Evolutionary conservation across 768 basidiomycete species (phyloP).

Genomic region (Pisolithus sp.): DNA sequence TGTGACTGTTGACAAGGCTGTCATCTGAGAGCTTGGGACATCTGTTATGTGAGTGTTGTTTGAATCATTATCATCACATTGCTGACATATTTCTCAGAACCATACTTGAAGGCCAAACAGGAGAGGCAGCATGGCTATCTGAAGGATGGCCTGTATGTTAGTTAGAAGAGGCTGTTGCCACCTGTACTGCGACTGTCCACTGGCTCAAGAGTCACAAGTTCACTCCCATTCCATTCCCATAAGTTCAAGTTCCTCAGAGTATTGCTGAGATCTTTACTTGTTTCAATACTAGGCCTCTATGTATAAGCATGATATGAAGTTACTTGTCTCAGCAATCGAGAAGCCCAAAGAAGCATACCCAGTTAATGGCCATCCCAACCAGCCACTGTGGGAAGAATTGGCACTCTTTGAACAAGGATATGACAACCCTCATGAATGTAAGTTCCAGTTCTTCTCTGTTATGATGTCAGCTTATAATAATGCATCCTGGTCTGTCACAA

Average conservation of each 20-base stretch:
- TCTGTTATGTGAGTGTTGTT: slow-evolving; percentile 66
- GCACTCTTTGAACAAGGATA: slow-evolving; percentile 98
- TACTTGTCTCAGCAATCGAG: slow-evolving; percentile 92
- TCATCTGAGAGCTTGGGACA: slow-evolving; percentile 98
- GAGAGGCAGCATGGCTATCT: slow-evolving; percentile 98
- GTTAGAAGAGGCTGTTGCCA: slow-evolving; percentile 96
- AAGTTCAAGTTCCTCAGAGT: slow-evolving; percentile 21
- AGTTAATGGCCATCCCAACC: slow-evolving; percentile 95
- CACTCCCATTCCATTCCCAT: slow-evolving; percentile 98
- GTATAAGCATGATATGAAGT: slow-evolving; percentile 98
- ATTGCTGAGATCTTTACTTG: background rate
- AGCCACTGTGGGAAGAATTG: slow-evolving; percentile 95
- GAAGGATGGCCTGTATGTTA: slow-evolving; percentile 98
- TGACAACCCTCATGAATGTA: slow-evolving; percentile 98
- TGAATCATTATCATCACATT: slow-evolving; percentile 1
- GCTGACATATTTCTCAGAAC: slow-evolving; percentile 34
- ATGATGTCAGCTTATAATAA: slow-evolving; percentile 4
- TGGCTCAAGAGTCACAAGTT: slow-evolving; percentile 99
- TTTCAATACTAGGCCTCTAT: slow-evolving; percentile 58
- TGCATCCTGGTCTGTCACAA: slow-evolving; percentile 66
- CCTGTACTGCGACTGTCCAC: slow-evolving; percentile 97
- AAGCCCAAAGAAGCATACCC: slow-evolving; percentile 98
- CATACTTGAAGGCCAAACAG: slow-evolving; percentile 98
- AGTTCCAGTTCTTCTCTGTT: slow-evolving; percentile 10
- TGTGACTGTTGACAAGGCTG: slow-evolving; percentile 96